Evolutionary conservation across 495 filamentous ascomycete species (phyloP).

Genomic region (Xylaria curta): DNA sequence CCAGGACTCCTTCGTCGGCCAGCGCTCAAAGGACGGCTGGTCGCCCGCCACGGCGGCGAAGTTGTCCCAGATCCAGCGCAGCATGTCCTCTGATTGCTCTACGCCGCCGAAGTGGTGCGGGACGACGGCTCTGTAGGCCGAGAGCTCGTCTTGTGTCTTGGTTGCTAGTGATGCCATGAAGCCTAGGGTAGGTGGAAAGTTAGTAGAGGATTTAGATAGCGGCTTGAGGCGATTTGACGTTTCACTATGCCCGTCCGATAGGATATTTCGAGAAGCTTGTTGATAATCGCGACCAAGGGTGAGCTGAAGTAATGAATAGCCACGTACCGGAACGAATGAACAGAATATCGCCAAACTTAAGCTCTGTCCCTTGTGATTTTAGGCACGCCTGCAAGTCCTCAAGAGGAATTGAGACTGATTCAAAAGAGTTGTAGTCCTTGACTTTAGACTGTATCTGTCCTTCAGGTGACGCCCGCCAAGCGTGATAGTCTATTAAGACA

Average conservation of each 20-base stretch:
- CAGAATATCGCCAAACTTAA: conserved; percentile 62
- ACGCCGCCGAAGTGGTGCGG: conserved; percentile 57
- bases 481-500: conserved; percentile 63
- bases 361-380: conserved; percentile 53
- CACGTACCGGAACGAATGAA: conserved; percentile 55
- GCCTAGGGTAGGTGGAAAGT: conserved; percentile 34
- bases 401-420: conserved; percentile 47
- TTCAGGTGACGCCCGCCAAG: conserved; percentile 46
- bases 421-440: conserved; percentile 52
- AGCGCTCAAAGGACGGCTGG: conserved; percentile 57
- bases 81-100: conserved; percentile 52
- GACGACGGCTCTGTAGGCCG: conserved; percentile 36
- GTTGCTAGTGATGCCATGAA: conserved; percentile 49
- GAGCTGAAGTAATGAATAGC: too few species aligned
- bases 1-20: conserved; percentile 38
- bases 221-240: not conserved
- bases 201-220: not conserved
- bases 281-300: too few species aligned
- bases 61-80: conserved; percentile 51
- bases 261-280: too few species aligned
- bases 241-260: too few species aligned
- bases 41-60: conserved; percentile 62
- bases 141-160: conserved; percentile 42
- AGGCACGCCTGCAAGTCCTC: conserved; percentile 54
- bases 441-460: conserved; percentile 29